These are phyloP conservation scores for Plasmodium adleri DNA, from an alignment of 169 alveolate species.

Conservation along the genomic window DNA sequence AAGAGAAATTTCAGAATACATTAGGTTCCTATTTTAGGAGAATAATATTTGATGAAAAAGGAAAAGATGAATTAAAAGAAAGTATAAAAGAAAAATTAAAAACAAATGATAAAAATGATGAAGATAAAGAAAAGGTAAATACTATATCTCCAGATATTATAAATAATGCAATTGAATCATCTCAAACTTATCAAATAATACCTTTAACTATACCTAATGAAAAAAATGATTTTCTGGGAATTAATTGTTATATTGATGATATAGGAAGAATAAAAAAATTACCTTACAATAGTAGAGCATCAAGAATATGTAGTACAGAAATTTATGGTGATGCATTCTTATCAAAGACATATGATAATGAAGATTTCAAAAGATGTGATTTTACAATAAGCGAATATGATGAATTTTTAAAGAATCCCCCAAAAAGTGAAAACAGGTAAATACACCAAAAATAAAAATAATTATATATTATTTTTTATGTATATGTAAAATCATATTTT, in stretches of 20 bases:
- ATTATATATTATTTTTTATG: background rate
- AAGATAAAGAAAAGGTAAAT: constrained; percentile 27
- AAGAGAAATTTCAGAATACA: constrained; percentile 76
- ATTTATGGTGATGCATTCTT: constrained; percentile 92
- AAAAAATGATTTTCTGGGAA: constrained; percentile 83
- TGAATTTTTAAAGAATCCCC: constrained; percentile 87
- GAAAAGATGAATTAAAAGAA: constrained; percentile 78
- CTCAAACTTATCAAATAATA: constrained; percentile 87
- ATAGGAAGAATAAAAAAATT: constrained; percentile 91
- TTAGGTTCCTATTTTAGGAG: constrained; percentile 81
- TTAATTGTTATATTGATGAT: constrained; percentile 92
- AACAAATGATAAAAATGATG: constrained; percentile 40
- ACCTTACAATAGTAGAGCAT: constrained; percentile 91
- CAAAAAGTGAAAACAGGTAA: constrained; percentile 89
- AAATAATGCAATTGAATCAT: constrained; percentile 62
- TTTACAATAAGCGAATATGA: constrained; percentile 86
- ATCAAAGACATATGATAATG: constrained; percentile 91
- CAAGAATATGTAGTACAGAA: constrained; percentile 90
- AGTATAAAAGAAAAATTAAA: constrained; percentile 78
- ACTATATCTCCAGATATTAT: constrained; percentile 50
- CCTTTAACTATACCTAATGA: constrained; percentile 91
- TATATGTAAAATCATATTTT: background rate
- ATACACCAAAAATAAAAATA: background rate
- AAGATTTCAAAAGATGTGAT: constrained; percentile 87
- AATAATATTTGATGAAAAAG: constrained; percentile 77